Evolutionary conservation across 257 asterid species (phyloP).

Genomic region (Sherardia arvensis): DNA sequence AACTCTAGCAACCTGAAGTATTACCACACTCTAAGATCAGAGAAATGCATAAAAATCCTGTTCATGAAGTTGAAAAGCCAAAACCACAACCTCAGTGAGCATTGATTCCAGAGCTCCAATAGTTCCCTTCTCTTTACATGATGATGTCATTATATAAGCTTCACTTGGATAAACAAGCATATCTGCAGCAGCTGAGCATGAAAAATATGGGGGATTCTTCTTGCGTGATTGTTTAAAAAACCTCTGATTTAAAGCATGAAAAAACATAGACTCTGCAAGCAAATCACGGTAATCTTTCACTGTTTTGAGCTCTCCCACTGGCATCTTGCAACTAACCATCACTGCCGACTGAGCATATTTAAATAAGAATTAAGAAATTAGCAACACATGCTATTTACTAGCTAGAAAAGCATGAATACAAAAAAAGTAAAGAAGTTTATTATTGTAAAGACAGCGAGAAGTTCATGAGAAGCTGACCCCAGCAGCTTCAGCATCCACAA

Average conservation of each 20-base stretch:
- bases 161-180: constrained; percentile 70
- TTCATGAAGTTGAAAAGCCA: constrained; percentile 11
- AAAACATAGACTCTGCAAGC: constrained; percentile 93
- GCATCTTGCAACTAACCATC: constrained; percentile 90
- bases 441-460: constrained; percentile 9
- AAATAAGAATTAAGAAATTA: constrained; percentile 15
- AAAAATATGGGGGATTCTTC: constrained; percentile 83
- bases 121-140: constrained; percentile 87
- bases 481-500: constrained; percentile 89
- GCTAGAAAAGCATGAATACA: not conserved
- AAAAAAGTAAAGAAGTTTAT: not conserved
- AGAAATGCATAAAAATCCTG: constrained; percentile 13
- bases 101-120: constrained; percentile 76
- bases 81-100: constrained; percentile 94
- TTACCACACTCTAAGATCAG: constrained; percentile 21
- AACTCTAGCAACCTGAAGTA: constrained; percentile 79
- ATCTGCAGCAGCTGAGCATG: constrained; percentile 93
- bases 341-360: constrained; percentile 73
- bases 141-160: constrained; percentile 85
- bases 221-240: constrained; percentile 86
- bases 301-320: constrained; percentile 58
- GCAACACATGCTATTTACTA: not conserved
- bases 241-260: constrained; percentile 90
- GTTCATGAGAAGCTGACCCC: constrained; percentile 50
- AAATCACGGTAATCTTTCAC: constrained; percentile 77